These are phyloP conservation scores for Phytophthora pluvialis DNA, from an alignment of 352 stramenopile species.

Conservation along the genomic window DNA sequence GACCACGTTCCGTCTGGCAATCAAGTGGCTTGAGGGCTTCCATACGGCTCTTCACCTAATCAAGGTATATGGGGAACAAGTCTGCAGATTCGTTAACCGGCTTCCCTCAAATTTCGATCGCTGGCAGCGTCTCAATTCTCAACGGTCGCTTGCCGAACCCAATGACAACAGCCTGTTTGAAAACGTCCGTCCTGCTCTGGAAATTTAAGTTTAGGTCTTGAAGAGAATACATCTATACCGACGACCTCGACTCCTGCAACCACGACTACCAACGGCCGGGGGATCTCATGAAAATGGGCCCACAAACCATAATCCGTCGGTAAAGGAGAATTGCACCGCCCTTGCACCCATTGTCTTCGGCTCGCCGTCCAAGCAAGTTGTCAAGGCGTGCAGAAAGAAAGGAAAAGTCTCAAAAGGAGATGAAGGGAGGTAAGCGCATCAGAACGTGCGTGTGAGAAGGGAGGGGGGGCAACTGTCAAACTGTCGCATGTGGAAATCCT, in stretches of 20 bases:
- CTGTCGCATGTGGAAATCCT: constrained; percentile 10
- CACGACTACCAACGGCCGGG: too few species aligned
- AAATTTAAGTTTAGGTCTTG: neutral
- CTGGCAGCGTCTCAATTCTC: neutral
- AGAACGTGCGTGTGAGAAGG: neutral
- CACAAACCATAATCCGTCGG: too few species aligned
- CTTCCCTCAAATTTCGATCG: constrained; percentile 6
- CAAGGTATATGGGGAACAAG: neutral
- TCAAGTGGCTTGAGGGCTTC: constrained; percentile 12
- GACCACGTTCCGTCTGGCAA: constrained; percentile 1
- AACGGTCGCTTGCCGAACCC: constrained; percentile 1
- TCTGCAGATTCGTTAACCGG: neutral
- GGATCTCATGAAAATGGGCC: too few species aligned
- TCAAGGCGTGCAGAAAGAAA: constrained; percentile 13
- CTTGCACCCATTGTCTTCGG: too few species aligned
- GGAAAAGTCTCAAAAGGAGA: neutral
- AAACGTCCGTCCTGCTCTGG: neutral
- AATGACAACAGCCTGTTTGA: neutral
- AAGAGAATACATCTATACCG: too few species aligned
- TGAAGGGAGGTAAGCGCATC: constrained; percentile 9
- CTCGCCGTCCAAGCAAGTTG: too few species aligned
- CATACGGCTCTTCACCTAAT: constrained; percentile 1
- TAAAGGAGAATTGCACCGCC: too few species aligned
- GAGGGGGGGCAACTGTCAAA: constrained; percentile 1
- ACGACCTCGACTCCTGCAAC: too few species aligned